phyloP scores from a whole-genome alignment of 176 grass and related monocot genomes.

The Cenchrus fungigraminus region DNA sequence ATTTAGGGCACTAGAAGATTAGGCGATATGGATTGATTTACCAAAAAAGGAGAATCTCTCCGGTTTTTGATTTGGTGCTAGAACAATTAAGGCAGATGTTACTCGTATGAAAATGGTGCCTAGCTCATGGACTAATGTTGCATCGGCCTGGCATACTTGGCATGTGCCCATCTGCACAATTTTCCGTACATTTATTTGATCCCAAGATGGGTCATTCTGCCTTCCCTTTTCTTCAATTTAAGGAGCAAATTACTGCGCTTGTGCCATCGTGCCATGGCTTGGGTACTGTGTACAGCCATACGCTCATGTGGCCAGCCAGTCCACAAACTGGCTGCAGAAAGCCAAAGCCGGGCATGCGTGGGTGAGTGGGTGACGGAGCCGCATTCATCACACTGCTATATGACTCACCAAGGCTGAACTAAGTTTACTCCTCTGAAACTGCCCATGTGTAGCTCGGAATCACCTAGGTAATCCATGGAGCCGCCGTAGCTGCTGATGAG shows the following conservation, averaged over 20 bases:
- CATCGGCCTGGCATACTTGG: slow-evolving; percentile 6
- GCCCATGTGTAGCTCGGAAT: background rate
- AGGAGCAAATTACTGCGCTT: slow-evolving; percentile 30
- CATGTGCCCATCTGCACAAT: background rate
- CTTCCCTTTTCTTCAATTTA: background rate
- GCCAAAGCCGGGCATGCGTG: slow-evolving; percentile 39
- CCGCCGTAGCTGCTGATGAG: background rate
- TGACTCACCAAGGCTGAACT: no score
- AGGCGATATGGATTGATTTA: background rate
- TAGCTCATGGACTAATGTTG: background rate
- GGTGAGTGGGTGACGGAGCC: background rate
- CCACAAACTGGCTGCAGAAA: slow-evolving; percentile 35
- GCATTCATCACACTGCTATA: background rate
- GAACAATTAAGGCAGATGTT: background rate
- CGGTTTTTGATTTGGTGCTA: background rate
- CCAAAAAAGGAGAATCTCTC: background rate
- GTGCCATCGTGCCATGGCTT: background rate
- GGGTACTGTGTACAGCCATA: background rate
- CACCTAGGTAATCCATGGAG: background rate
- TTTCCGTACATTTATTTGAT: slow-evolving; percentile 26
- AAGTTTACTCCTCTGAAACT: no score
- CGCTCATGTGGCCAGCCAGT: background rate
- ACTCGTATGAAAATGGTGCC: background rate
- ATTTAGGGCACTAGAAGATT: background rate
- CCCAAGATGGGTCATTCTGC: background rate